Evolutionary conservation across 768 basidiomycete species (phyloP).

Genomic region (Panellus pusillus): DNA sequence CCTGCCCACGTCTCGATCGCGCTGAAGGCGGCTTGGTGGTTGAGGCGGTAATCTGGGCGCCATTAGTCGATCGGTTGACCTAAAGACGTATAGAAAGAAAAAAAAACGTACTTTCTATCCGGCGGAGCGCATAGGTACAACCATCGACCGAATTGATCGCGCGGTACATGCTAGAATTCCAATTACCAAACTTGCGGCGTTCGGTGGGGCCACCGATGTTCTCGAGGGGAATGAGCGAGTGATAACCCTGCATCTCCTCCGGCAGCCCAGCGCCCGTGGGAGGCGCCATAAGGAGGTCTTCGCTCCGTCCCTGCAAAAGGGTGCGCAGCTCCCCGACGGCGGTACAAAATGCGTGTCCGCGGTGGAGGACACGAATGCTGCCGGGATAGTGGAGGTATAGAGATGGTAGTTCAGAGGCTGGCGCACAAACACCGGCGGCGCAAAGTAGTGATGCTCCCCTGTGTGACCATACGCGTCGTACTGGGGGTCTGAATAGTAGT

Average conservation of each 20-base stretch:
- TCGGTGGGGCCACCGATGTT: slow-evolving; percentile 44
- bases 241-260: slow-evolving; percentile 88
- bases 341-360: slow-evolving; percentile 69
- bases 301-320: slow-evolving; percentile 55
- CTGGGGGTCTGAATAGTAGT: slow-evolving; percentile 29
- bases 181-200: slow-evolving; percentile 78
- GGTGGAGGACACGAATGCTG: slow-evolving; percentile 47
- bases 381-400: slow-evolving; percentile 72
- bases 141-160: slow-evolving; percentile 81
- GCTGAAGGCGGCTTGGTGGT: slow-evolving; percentile 77
- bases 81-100: background rate
- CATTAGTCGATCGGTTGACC: background rate
- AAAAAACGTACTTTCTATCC: slow-evolving; percentile 78
- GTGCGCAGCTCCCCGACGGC: slow-evolving; percentile 44
- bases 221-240: slow-evolving; percentile 82
- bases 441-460: slow-evolving; percentile 40
- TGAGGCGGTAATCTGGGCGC: slow-evolving; percentile 76
- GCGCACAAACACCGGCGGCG: slow-evolving; percentile 51
- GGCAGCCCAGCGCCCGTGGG: slow-evolving; percentile 63
- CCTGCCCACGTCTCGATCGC: slow-evolving; percentile 85
- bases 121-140: slow-evolving; percentile 68
- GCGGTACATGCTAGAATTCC: slow-evolving; percentile 82
- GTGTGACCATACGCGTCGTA: slow-evolving; percentile 38
- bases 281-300: slow-evolving; percentile 56
- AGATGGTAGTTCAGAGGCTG: slow-evolving; percentile 94